These are phyloP conservation scores for Allomyces arbusculus DNA, from an alignment of 192 early-diverging fungal species.

Conservation along the genomic window DNA sequence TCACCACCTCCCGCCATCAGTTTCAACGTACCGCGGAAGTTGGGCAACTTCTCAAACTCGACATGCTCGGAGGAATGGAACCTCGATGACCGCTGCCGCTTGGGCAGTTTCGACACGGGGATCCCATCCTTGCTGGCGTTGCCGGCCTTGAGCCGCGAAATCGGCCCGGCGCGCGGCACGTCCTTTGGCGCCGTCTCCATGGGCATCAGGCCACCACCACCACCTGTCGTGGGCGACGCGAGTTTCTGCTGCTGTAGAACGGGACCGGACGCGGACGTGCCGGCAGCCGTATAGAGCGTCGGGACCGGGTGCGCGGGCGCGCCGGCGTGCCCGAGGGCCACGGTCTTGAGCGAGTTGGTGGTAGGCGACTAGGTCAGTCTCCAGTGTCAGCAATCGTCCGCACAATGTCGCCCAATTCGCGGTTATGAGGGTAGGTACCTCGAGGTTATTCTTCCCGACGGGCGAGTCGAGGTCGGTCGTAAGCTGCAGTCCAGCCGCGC, in stretches of 20 bases:
- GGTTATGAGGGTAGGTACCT: background rate
- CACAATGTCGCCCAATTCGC: background rate
- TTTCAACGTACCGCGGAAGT: constrained; percentile 50
- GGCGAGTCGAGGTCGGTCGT: background rate
- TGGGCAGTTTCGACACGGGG: constrained; percentile 55
- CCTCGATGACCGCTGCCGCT: constrained; percentile 65
- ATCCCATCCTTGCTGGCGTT: constrained; percentile 33
- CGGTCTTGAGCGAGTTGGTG: background rate
- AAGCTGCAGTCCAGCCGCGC: background rate
- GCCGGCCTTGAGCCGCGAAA: background rate
- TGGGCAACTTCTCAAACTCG: constrained; percentile 53
- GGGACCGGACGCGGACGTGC: too few relatives aligned
- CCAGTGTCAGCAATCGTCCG: background rate
- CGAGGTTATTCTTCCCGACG: background rate
- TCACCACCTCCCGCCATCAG: too few relatives aligned
- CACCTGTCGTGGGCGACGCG: background rate
- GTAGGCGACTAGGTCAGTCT: background rate
- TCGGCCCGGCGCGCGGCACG: background rate
- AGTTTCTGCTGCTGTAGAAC: background rate
- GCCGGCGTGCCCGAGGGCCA: background rate
- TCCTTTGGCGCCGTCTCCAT: background rate
- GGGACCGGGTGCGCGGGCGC: too few relatives aligned
- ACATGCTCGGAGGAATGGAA: constrained; percentile 65
- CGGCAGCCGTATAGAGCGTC: too few relatives aligned
- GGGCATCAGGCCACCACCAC: background rate